Evolutionary conservation across 2,329 filamentous ascomycete genomes (phyloP).

Genomic region (Stachybotrys echinatus): DNA sequence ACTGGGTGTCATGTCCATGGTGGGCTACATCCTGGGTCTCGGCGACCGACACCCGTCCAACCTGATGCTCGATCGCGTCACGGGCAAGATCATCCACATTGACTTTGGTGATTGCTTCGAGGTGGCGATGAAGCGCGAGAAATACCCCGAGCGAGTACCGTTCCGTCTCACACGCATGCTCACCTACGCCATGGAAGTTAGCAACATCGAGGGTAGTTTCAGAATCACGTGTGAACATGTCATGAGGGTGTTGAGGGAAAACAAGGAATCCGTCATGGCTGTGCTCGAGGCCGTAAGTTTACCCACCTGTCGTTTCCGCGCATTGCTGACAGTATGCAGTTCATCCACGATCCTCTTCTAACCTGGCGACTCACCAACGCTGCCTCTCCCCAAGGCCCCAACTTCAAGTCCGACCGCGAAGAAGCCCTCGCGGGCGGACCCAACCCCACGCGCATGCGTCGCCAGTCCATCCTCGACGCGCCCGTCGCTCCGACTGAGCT

Average conservation of each 20-base stretch:
- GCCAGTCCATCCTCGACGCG: conserved; percentile 64
- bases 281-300: conserved; percentile 88
- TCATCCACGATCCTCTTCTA: conserved; percentile 98
- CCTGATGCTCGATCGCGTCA: conserved; percentile 91
- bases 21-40: conserved; percentile 96
- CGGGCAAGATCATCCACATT: conserved; percentile 96
- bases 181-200: conserved; percentile 99
- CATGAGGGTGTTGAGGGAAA: conserved; percentile 92
- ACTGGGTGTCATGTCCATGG: conserved; percentile 99
- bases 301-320: too few species aligned
- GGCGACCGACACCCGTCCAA: conserved; percentile 98
- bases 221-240: conserved; percentile 97
- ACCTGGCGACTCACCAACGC: conserved; percentile 83
- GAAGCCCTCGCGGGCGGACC: conserved; percentile 43
- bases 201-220: conserved; percentile 98
- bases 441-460: conserved; percentile 48
- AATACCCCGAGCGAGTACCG: conserved; percentile 94
- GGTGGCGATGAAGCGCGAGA: conserved; percentile 98
- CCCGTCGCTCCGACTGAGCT: conserved; percentile 56
- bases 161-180: conserved; percentile 98
- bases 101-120: conserved; percentile 99
- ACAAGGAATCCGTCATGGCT: conserved; percentile 98
- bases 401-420: conserved; percentile 59
- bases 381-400: conserved; percentile 58
- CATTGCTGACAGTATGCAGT: conserved; percentile 49